Conservation (phyloP, 306 rosid species). For the Acacia confusa region DNA sequence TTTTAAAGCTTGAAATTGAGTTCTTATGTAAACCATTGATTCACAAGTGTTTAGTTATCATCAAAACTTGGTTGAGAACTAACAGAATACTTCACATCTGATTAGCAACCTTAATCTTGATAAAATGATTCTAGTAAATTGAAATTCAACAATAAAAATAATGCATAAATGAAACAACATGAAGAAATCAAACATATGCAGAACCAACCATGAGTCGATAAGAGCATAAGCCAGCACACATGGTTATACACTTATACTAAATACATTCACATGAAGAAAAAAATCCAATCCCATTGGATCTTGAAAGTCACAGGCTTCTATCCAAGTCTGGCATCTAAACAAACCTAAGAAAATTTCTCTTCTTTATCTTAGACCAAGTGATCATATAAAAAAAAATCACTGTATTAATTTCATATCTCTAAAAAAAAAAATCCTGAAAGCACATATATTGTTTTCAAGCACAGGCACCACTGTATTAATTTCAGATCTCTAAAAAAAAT, state of each 20-base stretch:
- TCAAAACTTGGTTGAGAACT: too few species aligned
- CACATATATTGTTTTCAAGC: too few species aligned
- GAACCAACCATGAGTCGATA: not conserved
- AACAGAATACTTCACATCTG: constrained; percentile 52
- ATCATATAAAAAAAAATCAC: too few species aligned
- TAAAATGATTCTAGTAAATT: constrained; percentile 24
- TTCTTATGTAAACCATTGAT: too few species aligned
- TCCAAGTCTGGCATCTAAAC: not conserved
- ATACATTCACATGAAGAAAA: not conserved
- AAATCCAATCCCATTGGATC: not conserved
- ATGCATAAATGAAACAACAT: not conserved
- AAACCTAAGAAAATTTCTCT: constrained; percentile 1
- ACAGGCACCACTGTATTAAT: too few species aligned
- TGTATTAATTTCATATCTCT: too few species aligned
- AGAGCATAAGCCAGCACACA: not conserved
- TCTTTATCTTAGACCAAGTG: constrained; percentile 3
- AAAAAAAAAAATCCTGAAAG: too few species aligned
- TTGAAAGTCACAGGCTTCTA: not conserved
- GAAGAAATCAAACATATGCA: not conserved
- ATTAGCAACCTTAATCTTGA: constrained; percentile 54
- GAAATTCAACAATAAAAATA: not conserved
- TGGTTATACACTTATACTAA: not conserved
- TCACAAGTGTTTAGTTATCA: too few species aligned
- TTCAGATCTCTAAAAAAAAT: too few species aligned
- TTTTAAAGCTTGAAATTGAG: too few species aligned